Evolutionary conservation across 345 rosid species (phyloP).

Genomic region (Hibiscus tridactylites): DNA sequence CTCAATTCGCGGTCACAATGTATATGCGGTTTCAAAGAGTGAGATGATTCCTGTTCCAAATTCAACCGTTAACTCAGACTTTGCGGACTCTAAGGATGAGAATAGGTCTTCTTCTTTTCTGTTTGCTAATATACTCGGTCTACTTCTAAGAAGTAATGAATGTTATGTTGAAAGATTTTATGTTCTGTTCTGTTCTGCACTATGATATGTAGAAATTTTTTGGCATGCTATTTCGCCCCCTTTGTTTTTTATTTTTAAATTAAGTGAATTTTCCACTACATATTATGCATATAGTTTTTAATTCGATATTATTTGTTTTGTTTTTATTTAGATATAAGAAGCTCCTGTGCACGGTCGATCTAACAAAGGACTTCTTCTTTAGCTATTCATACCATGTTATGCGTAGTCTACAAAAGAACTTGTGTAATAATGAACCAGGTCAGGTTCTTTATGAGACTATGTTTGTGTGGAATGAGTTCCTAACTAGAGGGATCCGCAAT

Average conservation of each 20-base stretch:
- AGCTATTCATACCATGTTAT: slow-evolving; percentile 95
- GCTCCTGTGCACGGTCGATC: slow-evolving; percentile 84
- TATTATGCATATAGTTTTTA: background rate
- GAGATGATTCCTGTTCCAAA: slow-evolving; percentile 73
- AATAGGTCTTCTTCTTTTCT: slow-evolving; percentile 45
- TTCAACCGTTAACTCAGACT: slow-evolving; percentile 38
- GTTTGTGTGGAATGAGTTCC: slow-evolving; percentile 98
- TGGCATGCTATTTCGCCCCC: slow-evolving; percentile 4
- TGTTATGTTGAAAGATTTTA: background rate
- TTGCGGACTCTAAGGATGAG: slow-evolving; percentile 54
- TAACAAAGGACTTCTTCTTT: slow-evolving; percentile 97
- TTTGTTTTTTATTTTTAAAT: background rate
- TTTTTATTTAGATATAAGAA: slow-evolving; percentile 81
- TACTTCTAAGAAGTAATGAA: slow-evolving; percentile 5
- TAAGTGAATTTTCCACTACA: background rate
- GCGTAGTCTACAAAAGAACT: slow-evolving; percentile 87
- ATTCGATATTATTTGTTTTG: slow-evolving; percentile 9
- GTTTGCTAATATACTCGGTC: slow-evolving; percentile 4
- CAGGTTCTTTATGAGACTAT: slow-evolving; percentile 73
- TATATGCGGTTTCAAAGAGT: slow-evolving; percentile 73
- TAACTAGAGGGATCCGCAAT: slow-evolving; percentile 82
- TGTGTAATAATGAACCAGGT: slow-evolving; percentile 58
- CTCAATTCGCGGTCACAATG: slow-evolving; percentile 73
- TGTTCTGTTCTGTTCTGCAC: slow-evolving; percentile 7
- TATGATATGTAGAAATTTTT: background rate